Evolutionary conservation across 352 stramenopile species (phyloP).

Genomic region (Phytopythium mirpurense): DNA sequence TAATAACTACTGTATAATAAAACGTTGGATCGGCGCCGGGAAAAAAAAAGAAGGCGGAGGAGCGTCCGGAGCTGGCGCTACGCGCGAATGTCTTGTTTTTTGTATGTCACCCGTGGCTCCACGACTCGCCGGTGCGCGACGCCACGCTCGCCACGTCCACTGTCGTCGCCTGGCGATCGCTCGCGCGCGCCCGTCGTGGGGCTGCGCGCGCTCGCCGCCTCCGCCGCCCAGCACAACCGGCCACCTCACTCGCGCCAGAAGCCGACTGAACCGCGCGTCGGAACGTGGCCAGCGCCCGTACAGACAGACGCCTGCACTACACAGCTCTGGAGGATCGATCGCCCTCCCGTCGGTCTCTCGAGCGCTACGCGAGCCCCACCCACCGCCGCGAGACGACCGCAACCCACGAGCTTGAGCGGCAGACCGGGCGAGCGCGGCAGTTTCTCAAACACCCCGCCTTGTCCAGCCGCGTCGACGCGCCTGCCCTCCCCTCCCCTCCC

Average conservation of each 20-base stretch:
- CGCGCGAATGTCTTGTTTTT: not conserved
- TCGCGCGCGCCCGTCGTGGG: not conserved
- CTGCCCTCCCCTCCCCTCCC: not conserved
- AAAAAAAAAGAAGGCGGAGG: conserved; percentile 3
- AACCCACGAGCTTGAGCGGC: too few species aligned
- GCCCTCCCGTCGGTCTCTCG: too few species aligned
- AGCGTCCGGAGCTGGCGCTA: not conserved
- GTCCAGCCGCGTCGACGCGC: not conserved
- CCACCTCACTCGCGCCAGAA: conserved; percentile 7
- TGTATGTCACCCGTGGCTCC: not conserved
- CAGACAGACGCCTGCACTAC: too few species aligned
- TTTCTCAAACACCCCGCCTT: conserved; percentile 4
- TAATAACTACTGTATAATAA: too few species aligned
- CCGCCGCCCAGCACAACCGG: not conserved
- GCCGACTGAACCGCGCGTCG: conserved; percentile 7
- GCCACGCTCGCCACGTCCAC: conserved; percentile 3
- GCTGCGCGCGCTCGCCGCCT: not conserved
- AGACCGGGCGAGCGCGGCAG: not conserved
- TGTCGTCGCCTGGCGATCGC: conserved; percentile 3
- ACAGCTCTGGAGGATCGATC: too few species aligned
- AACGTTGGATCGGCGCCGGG: conserved; percentile 4
- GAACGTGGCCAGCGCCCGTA: conserved; percentile 4
- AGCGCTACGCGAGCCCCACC: too few species aligned
- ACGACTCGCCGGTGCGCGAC: not conserved
- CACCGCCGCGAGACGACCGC: too few species aligned